These are phyloP conservation scores for Melampsora larici-populina DNA, from an alignment of 1,284 basidiomycete genomes.

Conservation along the genomic window DNA sequence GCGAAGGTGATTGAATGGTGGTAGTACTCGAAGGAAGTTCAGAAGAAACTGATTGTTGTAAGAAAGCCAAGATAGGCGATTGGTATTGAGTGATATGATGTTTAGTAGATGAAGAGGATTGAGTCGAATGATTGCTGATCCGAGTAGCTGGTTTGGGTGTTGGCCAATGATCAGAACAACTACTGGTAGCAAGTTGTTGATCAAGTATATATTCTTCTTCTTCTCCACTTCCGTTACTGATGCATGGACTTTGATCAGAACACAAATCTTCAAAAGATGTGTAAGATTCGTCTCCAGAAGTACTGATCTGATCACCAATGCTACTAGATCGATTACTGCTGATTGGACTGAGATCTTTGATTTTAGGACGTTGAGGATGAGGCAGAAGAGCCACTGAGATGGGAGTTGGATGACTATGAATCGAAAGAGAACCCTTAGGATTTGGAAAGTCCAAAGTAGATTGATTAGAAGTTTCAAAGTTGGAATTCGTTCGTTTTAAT, in stretches of 20 bases:
- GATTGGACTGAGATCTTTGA: background rate
- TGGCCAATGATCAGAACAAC: background rate
- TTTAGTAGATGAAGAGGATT: background rate
- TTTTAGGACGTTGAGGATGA: background rate
- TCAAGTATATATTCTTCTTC: background rate
- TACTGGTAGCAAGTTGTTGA: background rate
- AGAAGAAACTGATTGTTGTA: slow-evolving; percentile 2
- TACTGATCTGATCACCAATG: background rate
- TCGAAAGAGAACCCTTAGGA: background rate
- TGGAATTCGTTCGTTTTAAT: background rate
- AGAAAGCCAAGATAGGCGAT: background rate
- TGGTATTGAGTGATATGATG: background rate
- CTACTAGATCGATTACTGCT: background rate
- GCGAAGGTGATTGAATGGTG: background rate
- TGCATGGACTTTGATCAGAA: background rate
- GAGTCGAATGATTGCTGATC: no score
- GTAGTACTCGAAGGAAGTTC: background rate
- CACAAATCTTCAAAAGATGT: background rate
- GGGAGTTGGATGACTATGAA: background rate
- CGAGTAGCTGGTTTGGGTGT: slow-evolving; percentile 6
- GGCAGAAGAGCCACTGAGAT: background rate
- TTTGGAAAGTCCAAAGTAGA: background rate
- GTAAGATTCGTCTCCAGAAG: background rate
- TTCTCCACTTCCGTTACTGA: background rate
- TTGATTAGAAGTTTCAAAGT: background rate